Base-by-base conservation (phyloP, 2,329 filamentous ascomycete genomes). In the Rasamsonia emersonii region DNA sequence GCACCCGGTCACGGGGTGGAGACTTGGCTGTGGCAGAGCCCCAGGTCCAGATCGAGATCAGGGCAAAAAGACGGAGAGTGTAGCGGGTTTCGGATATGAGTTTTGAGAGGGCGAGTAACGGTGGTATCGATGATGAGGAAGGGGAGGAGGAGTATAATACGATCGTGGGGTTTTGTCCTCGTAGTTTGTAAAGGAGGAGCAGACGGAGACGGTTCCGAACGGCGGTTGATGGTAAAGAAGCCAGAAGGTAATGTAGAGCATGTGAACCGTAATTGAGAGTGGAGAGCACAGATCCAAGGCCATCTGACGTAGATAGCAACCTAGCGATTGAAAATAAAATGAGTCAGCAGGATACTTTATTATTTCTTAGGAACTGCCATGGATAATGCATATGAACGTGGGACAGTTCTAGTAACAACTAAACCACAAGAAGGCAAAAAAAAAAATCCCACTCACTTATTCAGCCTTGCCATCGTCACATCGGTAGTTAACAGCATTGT, bases 31-130 rank as follows among this genome's bases (percentile, higher is more conserved):
- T 78, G 65, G 58, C 84, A 82, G 55, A 93, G 67, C 30, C 77
- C 77, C 51, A 94, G 48, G 47, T 79, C 80, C 84, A 93, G 18
- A 95, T 68, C 1, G 86, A 73, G 28, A 91, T 67, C 32, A 89
- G 64, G 19, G 60, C 68, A 11, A 77, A 75, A 9, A 93, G 67
- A 9, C 63, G 60, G 21, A 66, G 50, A 62, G 69, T 59, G 65
- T 70, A 65, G 32, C 64, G 62, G 11, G 58, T 61, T 43, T 65
- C 60, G 5, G 51, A 85, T 63, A 47, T 71, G 36, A 64, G 50
- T 18, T 51, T 47, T 29, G 50, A 56, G 30, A 61, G 52, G 10
- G 73, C 67, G 21, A 75, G 58, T 25, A 63, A 56, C 6, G 75
- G 66, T 2, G 69, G 65, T 10, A 59, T 36, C 7, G 66, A 58